A percentile compares a stretch with the other conserved stretches of the same genome.
phyloP scores from a whole-genome alignment of 2,329 filamentous ascomycete species.

The Botryotinia convoluta region DNA sequence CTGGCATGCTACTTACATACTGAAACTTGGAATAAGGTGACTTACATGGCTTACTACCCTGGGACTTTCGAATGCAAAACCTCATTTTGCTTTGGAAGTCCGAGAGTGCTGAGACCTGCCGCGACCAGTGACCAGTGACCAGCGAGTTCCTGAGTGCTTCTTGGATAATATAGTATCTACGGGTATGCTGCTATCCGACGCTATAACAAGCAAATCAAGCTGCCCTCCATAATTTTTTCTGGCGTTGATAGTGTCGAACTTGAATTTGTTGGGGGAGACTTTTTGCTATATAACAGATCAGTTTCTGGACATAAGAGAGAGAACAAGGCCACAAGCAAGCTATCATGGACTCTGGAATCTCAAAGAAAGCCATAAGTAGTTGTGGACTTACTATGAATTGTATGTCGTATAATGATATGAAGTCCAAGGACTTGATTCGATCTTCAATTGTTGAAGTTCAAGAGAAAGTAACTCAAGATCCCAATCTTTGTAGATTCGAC shows the following conservation, averaged over 20 bases:
- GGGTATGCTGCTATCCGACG: neutral
- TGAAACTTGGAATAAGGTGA: neutral
- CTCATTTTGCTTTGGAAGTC: neutral
- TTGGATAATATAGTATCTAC: neutral
- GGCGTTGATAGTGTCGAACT: neutral
- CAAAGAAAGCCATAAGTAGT: neutral
- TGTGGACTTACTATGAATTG: neutral
- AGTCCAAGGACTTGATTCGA: neutral
- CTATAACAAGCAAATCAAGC: neutral
- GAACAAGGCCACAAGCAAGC: neutral
- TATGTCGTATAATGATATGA: too few species aligned
- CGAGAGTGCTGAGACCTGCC: neutral
- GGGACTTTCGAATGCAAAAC: neutral
- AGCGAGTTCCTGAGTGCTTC: neutral
- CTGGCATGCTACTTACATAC: neutral
- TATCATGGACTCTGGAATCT: neutral
- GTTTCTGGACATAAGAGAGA: neutral
- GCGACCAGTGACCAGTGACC: neutral
- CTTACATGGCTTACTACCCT: neutral
- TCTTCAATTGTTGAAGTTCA: neutral
- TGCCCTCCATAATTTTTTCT: neutral
- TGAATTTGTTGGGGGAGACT: neutral
- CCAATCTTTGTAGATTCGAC: too few species aligned
- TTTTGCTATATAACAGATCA: neutral
- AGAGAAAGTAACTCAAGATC: neutral